These are phyloP conservation scores for Actinomucor elegans DNA, from an alignment of 371 early-diverging fungal species.

Conservation along the genomic window DNA sequence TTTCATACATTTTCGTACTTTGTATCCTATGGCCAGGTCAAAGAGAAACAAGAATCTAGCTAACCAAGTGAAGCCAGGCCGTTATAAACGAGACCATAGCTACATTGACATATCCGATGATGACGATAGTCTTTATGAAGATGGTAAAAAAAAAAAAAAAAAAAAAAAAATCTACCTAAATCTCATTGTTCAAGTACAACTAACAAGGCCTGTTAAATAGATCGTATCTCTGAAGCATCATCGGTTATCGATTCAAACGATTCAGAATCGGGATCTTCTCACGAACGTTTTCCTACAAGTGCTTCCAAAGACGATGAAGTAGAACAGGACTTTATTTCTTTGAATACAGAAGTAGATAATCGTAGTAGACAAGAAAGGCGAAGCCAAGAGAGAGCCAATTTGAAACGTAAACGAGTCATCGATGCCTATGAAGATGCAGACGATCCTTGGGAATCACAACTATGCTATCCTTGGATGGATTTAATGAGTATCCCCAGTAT, in stretches of 20 bases:
- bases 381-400: conserved; percentile 5
- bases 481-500: neutral
- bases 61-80: conserved; percentile 1
- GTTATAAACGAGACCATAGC: conserved; percentile 5
- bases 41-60: too few relatives aligned
- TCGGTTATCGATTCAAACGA: neutral
- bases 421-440: neutral
- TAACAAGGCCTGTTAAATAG: neutral
- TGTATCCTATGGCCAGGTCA: too few relatives aligned
- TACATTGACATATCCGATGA: conserved; percentile 2
- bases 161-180: too few relatives aligned
- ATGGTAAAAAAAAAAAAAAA: too few relatives aligned
- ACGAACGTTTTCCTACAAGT: too few relatives aligned
- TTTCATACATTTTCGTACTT: too few relatives aligned
- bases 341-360: conserved; percentile 13
- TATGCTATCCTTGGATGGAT: conserved; percentile 27
- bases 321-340: conserved; percentile 30
- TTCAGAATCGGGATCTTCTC: neutral
- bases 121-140: neutral
- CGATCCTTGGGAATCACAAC: neutral
- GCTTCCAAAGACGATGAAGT: neutral
- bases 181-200: too few relatives aligned
- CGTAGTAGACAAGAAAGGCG: conserved; percentile 23
- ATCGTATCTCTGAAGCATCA: conserved; percentile 4
- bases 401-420: neutral